Evolutionary conservation across 495 filamentous ascomycete genomes (phyloP).

Genomic region (Saxispiralis lemnorum): DNA sequence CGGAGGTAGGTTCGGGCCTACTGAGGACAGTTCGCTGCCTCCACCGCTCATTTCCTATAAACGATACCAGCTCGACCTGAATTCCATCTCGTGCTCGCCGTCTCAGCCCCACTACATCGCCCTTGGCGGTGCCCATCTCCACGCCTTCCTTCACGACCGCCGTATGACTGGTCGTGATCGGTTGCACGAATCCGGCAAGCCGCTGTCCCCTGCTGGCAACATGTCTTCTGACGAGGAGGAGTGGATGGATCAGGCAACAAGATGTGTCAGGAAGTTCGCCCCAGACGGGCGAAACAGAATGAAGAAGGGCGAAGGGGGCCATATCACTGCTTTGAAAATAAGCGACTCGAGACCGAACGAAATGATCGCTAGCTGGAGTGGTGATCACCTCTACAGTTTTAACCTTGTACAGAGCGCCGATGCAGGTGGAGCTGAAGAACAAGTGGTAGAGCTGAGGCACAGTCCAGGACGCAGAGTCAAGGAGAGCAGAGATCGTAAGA

Average conservation of each 20-base stretch:
- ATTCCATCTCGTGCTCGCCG: conserved; percentile 57
- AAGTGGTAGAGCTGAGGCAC: conserved; percentile 8
- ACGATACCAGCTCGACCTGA: conserved; percentile 46
- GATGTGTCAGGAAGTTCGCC: conserved; percentile 53
- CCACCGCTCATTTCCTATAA: conserved; percentile 60
- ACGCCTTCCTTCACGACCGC: conserved; percentile 61
- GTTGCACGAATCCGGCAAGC: conserved; percentile 34
- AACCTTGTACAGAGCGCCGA: conserved; percentile 48
- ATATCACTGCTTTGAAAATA: conserved; percentile 66
- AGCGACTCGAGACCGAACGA: conserved; percentile 61
- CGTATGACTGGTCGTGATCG: conserved; percentile 53
- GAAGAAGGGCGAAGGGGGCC: conserved; percentile 37
- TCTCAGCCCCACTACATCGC: conserved; percentile 64
- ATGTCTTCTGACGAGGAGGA: conserved; percentile 33
- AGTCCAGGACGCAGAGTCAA: conserved; percentile 20
- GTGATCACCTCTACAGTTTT: conserved; percentile 58
- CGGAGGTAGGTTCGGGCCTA: conserved; percentile 32
- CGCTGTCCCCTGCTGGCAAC: conserved; percentile 22
- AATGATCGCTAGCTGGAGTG: conserved; percentile 59
- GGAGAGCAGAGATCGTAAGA: conserved; percentile 33
- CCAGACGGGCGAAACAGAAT: conserved; percentile 39
- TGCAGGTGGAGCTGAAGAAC: conserved; percentile 25
- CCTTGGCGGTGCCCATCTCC: conserved; percentile 51
- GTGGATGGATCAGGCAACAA: conserved; percentile 42
- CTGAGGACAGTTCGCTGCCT: conserved; percentile 37